Evolutionary conservation across 805 yeast genomes (phyloP).

Genomic region (Myxozyma geophila): DNA sequence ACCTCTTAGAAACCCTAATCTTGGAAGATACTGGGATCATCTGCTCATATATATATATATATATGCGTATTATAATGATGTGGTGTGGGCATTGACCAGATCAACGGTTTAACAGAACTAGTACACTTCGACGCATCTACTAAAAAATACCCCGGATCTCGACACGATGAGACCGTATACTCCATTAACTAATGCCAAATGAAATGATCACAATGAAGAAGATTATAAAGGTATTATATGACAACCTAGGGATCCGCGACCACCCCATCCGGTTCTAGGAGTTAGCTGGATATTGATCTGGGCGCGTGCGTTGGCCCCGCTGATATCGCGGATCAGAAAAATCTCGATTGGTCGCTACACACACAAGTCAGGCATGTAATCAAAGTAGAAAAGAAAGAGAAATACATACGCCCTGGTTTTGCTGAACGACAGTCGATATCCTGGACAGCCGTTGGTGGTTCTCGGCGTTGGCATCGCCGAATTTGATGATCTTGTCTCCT

Average conservation of each 20-base stretch:
- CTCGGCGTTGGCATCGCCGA: conserved; percentile 60
- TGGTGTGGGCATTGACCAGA: background rate
- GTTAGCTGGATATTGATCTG: conserved; percentile 43
- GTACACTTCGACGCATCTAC: background rate
- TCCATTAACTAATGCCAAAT: background rate
- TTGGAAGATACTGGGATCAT: background rate
- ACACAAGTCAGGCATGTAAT: background rate
- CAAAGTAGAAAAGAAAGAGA: background rate
- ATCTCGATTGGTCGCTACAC: conserved; percentile 39
- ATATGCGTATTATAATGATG: background rate
- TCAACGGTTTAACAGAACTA: background rate
- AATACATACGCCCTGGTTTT: conserved; percentile 46
- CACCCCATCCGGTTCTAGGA: conserved; percentile 65
- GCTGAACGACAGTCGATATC: conserved; percentile 53
- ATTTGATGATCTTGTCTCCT: conserved; percentile 59
- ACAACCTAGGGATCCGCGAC: conserved; percentile 73
- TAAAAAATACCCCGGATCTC: background rate
- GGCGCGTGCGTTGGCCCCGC: conserved; percentile 43
- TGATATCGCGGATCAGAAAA: conserved; percentile 38
- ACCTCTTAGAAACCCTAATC: background rate
- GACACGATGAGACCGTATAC: too few species aligned
- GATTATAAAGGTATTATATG: conserved; percentile 48
- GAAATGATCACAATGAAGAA: background rate
- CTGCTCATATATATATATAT: background rate
- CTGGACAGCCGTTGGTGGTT: conserved; percentile 58